Conservation (phyloP, 495 filamentous ascomycete genomes). For the Chaetomium tenue region DNA sequence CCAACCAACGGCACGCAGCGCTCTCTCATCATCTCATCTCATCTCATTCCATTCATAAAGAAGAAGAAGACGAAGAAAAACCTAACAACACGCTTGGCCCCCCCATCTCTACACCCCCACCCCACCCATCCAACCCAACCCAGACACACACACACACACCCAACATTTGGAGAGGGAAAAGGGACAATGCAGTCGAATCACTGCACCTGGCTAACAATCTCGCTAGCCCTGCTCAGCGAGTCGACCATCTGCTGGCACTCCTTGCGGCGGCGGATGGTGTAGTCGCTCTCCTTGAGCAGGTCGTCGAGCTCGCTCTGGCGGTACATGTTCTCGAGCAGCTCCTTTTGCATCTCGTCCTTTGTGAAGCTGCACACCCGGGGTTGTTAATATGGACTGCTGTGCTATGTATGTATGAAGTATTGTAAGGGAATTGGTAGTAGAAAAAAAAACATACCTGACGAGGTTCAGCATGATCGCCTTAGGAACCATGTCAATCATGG, state of each 20-base stretch:
- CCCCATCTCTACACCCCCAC: not conserved
- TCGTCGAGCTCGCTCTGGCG: conserved; percentile 84
- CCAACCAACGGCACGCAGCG: not conserved
- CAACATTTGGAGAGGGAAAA: not conserved
- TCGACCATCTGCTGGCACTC: conserved; percentile 99
- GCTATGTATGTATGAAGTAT: too few species aligned
- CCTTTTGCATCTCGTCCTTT: conserved; percentile 97
- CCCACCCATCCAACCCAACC: not conserved
- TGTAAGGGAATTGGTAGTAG: too few species aligned
- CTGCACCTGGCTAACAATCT: conserved; percentile 97
- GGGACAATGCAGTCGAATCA: conserved; percentile 40
- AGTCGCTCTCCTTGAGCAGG: conserved; percentile 95
- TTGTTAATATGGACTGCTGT: not conserved
- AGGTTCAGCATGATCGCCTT: conserved; percentile 99
- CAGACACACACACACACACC: too few species aligned
- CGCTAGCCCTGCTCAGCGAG: conserved; percentile 77
- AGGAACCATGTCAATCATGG: conserved; percentile 99
- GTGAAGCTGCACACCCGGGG: conserved; percentile 61
- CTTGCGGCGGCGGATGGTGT: conserved; percentile 91
- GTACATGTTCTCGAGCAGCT: conserved; percentile 98
- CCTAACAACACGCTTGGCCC: conserved; percentile 1
- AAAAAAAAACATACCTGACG: conserved; percentile 68
- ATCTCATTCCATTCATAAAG: conserved; percentile 14
- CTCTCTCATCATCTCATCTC: conserved; percentile 2
- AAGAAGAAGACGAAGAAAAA: conserved; percentile 11